These are phyloP conservation scores for Rhizopogon rudus DNA, from an alignment of 768 basidiomycete species.

Conservation along the genomic window DNA sequence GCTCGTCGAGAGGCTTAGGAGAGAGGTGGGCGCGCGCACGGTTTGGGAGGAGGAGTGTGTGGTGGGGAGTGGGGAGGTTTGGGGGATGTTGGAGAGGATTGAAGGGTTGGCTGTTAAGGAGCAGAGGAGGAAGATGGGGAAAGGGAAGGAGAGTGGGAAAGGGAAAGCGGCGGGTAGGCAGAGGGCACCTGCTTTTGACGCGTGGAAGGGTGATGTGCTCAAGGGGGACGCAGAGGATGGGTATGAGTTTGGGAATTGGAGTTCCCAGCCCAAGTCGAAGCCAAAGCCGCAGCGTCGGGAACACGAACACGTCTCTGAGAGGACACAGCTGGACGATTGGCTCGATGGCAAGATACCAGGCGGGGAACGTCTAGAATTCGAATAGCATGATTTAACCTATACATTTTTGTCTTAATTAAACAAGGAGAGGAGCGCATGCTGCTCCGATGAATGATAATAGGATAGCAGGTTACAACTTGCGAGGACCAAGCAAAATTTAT, in stretches of 20 bases:
- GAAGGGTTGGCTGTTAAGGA: slow-evolving; percentile 36
- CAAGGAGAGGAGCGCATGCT: not conserved
- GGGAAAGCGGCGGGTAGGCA: slow-evolving; percentile 22
- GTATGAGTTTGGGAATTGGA: slow-evolving; percentile 52
- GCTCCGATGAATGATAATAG: not conserved
- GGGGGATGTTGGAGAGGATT: slow-evolving; percentile 45
- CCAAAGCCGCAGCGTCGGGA: not conserved
- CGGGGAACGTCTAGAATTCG: not conserved
- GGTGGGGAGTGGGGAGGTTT: slow-evolving; percentile 47
- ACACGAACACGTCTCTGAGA: not conserved
- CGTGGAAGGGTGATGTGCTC: slow-evolving; percentile 41
- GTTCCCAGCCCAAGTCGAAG: not conserved
- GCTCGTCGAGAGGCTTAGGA: slow-evolving; percentile 57
- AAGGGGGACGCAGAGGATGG: slow-evolving; percentile 28
- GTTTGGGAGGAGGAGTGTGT: slow-evolving; percentile 42
- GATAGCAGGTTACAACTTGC: not conserved
- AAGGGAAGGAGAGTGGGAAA: slow-evolving; percentile 2
- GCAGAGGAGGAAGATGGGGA: slow-evolving; percentile 9
- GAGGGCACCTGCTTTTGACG: slow-evolving; percentile 6
- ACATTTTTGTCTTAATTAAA: not conserved
- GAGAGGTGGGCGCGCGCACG: slow-evolving; percentile 54
- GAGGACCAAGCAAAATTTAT: not conserved
- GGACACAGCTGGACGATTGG: not conserved
- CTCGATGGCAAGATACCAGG: not conserved
- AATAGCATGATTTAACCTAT: not conserved